phyloP scores from a whole-genome alignment of 2,329 filamentous ascomycete genomes.

The Xylaria sp. region DNA sequence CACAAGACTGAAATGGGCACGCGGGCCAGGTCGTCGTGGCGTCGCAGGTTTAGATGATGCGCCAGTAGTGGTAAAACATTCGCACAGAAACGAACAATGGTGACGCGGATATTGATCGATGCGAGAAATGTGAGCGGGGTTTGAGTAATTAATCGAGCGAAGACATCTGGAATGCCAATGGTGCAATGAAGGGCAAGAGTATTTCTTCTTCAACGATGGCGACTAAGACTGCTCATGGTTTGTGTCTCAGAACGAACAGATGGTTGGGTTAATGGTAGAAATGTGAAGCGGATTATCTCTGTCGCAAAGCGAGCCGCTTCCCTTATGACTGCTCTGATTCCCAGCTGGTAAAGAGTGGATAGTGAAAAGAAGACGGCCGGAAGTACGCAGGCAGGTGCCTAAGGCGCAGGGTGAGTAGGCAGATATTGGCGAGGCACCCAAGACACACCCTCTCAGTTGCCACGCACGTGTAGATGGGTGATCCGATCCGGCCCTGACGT shows the following conservation, averaged over 20 bases:
- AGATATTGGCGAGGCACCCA: slow-evolving; percentile 20
- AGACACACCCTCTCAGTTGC: slow-evolving; percentile 31
- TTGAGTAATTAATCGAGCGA: slow-evolving; percentile 42
- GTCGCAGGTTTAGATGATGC: slow-evolving; percentile 39
- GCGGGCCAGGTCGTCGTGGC: slow-evolving; percentile 26
- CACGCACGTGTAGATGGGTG: slow-evolving; percentile 21
- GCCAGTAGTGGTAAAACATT: slow-evolving; percentile 38
- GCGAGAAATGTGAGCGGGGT: slow-evolving; percentile 45
- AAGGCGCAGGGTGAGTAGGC: no score
- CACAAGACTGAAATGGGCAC: slow-evolving; percentile 12
- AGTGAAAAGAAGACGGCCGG: slow-evolving; percentile 1
- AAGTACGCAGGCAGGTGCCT: no score
- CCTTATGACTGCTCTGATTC: slow-evolving; percentile 19
- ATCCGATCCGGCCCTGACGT: slow-evolving; percentile 32
- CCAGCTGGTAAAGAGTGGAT: slow-evolving; percentile 13
- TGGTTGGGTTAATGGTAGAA: slow-evolving; percentile 15
- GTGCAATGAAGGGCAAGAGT: slow-evolving; percentile 43
- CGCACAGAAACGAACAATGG: slow-evolving; percentile 37
- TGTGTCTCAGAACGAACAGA: slow-evolving; percentile 34
- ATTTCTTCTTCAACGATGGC: slow-evolving; percentile 47
- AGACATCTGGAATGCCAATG: slow-evolving; percentile 48
- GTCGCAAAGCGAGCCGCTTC: slow-evolving; percentile 28
- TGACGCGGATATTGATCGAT: slow-evolving; percentile 33
- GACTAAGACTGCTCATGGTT: slow-evolving; percentile 38
- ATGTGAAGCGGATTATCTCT: slow-evolving; percentile 22